phyloP scores from a whole-genome alignment of 345 rosid species.

The Clausena lansium region DNA sequence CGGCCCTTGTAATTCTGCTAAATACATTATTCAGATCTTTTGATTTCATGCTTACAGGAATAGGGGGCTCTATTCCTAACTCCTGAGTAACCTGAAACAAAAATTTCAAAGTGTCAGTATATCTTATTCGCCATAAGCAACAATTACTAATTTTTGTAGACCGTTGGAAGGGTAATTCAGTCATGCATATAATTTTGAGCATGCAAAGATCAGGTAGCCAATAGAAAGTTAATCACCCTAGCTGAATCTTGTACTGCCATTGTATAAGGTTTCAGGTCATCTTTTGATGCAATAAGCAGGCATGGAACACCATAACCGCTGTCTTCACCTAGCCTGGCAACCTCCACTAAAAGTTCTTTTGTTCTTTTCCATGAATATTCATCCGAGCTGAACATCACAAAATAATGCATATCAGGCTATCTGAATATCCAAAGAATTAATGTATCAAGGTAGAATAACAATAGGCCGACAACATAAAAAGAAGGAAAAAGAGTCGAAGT shows the following conservation, averaged over 20 bases:
- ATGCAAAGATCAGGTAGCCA: slow-evolving; percentile 12
- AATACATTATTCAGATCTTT: slow-evolving; percentile 52
- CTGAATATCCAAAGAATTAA: not conserved
- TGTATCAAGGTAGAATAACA: not conserved
- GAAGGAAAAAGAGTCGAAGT: not conserved
- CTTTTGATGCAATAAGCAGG: slow-evolving; percentile 74
- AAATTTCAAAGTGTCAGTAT: not conserved
- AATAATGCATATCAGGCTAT: slow-evolving; percentile 16
- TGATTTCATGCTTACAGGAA: slow-evolving; percentile 49
- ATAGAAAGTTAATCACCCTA: slow-evolving; percentile 31
- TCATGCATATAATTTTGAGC: not conserved
- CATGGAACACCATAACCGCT: slow-evolving; percentile 64
- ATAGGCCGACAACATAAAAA: not conserved
- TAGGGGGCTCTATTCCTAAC: slow-evolving; percentile 65
- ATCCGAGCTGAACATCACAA: slow-evolving; percentile 54
- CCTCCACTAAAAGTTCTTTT: slow-evolving; percentile 61
- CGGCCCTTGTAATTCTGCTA: slow-evolving; percentile 52
- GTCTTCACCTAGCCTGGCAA: slow-evolving; percentile 68
- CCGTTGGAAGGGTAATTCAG: not conserved
- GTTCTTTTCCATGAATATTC: slow-evolving; percentile 75
- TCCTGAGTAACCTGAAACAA: slow-evolving; percentile 58
- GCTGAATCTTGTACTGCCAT: slow-evolving; percentile 60
- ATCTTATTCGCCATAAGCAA: not conserved
- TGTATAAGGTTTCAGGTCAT: slow-evolving; percentile 63
- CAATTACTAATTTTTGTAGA: not conserved